Evolutionary conservation across 2,329 filamentous ascomycete species (phyloP), one percentile per base, ranked within the genome.

Genomic region (Nothophoma quercina): DNA sequence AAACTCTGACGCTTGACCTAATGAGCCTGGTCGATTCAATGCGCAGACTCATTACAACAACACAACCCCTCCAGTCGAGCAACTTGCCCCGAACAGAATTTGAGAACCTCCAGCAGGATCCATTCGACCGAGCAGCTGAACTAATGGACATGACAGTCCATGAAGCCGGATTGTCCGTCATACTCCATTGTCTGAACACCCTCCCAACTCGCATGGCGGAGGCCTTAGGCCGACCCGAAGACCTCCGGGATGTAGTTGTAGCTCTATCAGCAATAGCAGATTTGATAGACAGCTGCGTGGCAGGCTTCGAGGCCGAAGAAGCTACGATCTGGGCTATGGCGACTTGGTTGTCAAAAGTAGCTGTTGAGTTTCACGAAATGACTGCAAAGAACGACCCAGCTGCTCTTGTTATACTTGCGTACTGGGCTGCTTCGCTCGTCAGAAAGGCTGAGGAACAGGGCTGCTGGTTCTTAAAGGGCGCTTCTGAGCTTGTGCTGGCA

Each of bases 351-450:
- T 30, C 18, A n/a, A 63, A 54, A n/a, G 29, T 64, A 8, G 30
- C 60, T 6, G 47, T 56, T 2, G 44, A 62, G 22, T 69, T 70
- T 30, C 15, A 54, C 15, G 6, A 57, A 1, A 60, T 69, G 64
- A 8, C 69, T 8, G 23, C 21, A 13, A 21, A 28, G 1, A 6
- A 55, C 8, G 30, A 55, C 28, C 58, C 63, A 26, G 40, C 62
- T 12, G 64, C 68, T 1, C 56, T 70, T 7, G 56, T 68, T 2
- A 55, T 71, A 13, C 19, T 70, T 4, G 62, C 58, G 3, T 55
- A 70, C 42, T 71, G 67, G 68, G 51, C 49, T 7, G 55, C 53
- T 2, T 44, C 50, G 9, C 38, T 70, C 4, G 54, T 63, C 4
- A 54, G 49, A 42, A 45, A 52, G 38, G 59, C 30, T 3, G 49